Percentiles rank a stretch among this genome's conserved stretches.
phyloP scores from a whole-genome alignment of 306 rosid species.

The Clitoria ternatea region DNA sequence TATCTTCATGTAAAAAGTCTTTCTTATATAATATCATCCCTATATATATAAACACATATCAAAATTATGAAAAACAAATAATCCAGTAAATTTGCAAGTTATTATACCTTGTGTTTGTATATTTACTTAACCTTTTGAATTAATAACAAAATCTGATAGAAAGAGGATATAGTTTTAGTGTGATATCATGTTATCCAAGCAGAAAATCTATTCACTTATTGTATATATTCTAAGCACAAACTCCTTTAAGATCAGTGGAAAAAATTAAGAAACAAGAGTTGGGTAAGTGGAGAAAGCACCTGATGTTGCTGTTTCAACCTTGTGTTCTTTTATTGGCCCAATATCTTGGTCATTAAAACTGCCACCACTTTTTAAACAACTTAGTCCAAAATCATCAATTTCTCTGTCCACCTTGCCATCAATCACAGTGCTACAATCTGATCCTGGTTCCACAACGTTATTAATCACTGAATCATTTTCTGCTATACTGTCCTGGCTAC shows the following conservation, averaged over 20 bases:
- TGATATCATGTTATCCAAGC: neutral
- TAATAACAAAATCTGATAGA: neutral
- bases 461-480: neutral
- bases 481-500: neutral
- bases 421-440: neutral
- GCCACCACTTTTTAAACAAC: neutral
- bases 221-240: neutral
- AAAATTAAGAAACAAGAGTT: neutral
- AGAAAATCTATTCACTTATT: neutral
- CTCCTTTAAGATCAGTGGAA: too few relatives aligned
- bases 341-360: conserved; percentile 10
- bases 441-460: neutral
- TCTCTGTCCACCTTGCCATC: neutral
- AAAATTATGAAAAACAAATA: too few relatives aligned
- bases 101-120: neutral
- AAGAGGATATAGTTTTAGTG: neutral
- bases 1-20: too few relatives aligned
- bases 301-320: conserved; percentile 10
- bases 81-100: neutral
- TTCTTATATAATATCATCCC: too few relatives aligned
- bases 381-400: conserved; percentile 10
- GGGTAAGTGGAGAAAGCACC: conserved; percentile 4
- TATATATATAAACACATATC: too few relatives aligned
- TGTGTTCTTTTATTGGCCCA: neutral
- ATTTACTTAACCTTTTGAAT: neutral